Percentiles rank a stretch among this genome's conserved stretches.
Conservation (phyloP, 371 early-diverging fungal species). For the Mucor racemosus region DNA sequence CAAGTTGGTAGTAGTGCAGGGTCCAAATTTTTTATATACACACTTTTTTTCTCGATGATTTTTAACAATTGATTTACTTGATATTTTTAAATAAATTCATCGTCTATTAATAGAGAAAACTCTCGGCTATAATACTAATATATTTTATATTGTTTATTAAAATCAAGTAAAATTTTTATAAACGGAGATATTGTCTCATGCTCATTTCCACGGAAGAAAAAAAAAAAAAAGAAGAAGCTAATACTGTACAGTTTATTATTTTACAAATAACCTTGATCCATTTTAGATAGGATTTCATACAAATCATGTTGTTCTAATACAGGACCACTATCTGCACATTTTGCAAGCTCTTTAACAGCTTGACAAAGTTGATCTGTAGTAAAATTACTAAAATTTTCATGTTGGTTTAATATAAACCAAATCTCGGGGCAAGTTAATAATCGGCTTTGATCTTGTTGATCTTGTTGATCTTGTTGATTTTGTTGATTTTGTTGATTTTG, state of each 20-base stretch:
- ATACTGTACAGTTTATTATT: not conserved
- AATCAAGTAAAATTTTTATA: no score
- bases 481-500: slow-evolving; percentile 5
- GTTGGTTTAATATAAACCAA: slow-evolving; percentile 57
- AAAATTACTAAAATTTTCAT: slow-evolving; percentile 53
- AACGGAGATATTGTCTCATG: slow-evolving; percentile 3
- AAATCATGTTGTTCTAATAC: slow-evolving; percentile 51
- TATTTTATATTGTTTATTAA: not conserved
- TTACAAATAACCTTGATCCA: slow-evolving; percentile 27
- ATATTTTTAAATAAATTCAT: not conserved
- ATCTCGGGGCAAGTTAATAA: slow-evolving; percentile 48
- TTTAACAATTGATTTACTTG: not conserved
- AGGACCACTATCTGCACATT: slow-evolving; percentile 59
- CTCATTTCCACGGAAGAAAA: not conserved
- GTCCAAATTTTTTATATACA: not conserved
- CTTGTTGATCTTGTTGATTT: no score
- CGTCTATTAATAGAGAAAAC: not conserved
- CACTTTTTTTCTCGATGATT: not conserved
- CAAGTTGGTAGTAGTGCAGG: not conserved
- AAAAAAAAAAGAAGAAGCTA: no score
- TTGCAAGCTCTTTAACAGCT: slow-evolving; percentile 54
- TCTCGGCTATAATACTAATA: not conserved
- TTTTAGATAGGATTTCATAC: slow-evolving; percentile 21
- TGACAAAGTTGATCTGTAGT: slow-evolving; percentile 44
- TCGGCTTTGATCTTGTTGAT: not conserved